Evolutionary conservation across 2,329 filamentous ascomycete genomes (phyloP), one percentile per base, ranked within the genome.

Genomic region (Fusarium lyarnte): DNA sequence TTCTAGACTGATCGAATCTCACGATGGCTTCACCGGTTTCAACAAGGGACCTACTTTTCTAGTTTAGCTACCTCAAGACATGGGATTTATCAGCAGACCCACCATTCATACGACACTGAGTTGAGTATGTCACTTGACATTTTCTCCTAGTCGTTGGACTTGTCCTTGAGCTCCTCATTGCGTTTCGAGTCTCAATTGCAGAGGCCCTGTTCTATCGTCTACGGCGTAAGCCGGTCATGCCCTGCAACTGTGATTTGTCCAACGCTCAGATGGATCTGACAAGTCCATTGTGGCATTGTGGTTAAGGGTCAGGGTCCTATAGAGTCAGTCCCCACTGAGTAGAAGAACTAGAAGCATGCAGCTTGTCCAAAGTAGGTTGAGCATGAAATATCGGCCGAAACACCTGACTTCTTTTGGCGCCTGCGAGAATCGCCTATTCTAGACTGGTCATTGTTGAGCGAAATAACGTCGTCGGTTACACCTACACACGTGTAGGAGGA

Each of bases 311-410:
- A 61, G 38, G 42, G 49, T 63, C 42, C 57, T 49, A 38, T 58
- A 47, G 49, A 52, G 49, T 53, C 33, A 55, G 43, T 55, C 43
- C 35, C 65, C 64, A 69, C 65, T 51, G 47, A 42, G 35, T 66
- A 36, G 62, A 46, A 65, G 59, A 63, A 64, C 38, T 58, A 68
- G 55, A 63, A 63, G 47, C 47, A 66, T 73, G 70, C 70, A 51
- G 70, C 70, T 64, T 71, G 70, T 71, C 70, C 39, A 73, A 73
- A 71, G 53, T 39, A 46, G 70, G 41, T 53, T 69, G 57, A 73
- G 62, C 57, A 47, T 46, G 63, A 63, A 73, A 73, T 73, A 66
- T 73, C 70, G 70, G 70, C 70, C 70, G 25, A 73, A 68, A 73
- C 70, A 73, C 70, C 52, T 73, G 70, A 73, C 70, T 57, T 51